Percentiles rank a stretch among this genome's conserved stretches.
Evolutionary conservation across 306 rosid species (phyloP).

Genomic region (Sphenostylis stenocarpa): DNA sequence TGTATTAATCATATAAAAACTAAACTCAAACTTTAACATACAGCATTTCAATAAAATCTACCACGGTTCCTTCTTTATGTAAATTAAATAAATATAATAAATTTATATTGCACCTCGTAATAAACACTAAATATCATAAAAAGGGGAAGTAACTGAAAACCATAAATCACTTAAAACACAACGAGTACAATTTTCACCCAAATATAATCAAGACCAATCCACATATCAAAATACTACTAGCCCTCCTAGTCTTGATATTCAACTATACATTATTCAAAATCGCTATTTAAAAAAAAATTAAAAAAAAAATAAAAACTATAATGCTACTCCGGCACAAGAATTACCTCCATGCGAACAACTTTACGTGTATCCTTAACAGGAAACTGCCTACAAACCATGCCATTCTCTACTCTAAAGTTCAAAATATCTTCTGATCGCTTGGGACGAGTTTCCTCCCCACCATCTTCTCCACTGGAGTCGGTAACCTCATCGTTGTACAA

Average conservation of each 20-base stretch:
- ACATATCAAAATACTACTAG: conserved; percentile 19
- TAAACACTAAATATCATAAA: background rate
- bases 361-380: conserved; percentile 88
- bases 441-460: conserved; percentile 43
- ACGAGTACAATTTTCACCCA: background rate
- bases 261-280: background rate
- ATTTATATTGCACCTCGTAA: conserved; percentile 1
- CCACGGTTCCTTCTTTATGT: background rate
- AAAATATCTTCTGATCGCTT: conserved; percentile 87
- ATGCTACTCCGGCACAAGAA: conserved; percentile 1
- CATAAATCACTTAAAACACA: background rate
- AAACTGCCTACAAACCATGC: conserved; percentile 77
- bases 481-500: conserved; percentile 54
- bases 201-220: conserved; percentile 1
- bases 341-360: conserved; percentile 80
- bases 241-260: background rate
- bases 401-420: conserved; percentile 61
- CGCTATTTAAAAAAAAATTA: too few species aligned
- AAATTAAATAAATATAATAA: background rate
- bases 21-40: background rate
- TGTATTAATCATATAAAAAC: background rate
- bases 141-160: background rate
- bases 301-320: conserved; percentile 12
- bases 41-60: background rate
- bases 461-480: conserved; percentile 57